Conservation (phyloP, 2,329 filamentous ascomycete genomes). For the Byssochlamys sp. region DNA sequence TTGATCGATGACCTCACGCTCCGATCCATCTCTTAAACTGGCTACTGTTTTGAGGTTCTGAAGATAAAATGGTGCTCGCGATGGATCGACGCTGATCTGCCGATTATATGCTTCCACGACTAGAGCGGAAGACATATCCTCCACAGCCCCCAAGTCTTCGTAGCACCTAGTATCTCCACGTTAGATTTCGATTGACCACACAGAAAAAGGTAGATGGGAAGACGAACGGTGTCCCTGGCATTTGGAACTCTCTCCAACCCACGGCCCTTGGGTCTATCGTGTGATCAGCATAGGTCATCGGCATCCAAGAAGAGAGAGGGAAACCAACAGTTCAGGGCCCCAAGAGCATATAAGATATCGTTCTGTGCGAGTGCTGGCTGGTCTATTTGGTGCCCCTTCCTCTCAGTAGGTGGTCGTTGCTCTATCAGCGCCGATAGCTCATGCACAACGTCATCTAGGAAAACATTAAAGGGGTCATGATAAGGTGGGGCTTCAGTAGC, state of each 20-base stretch:
- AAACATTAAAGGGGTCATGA: constrained; percentile 31
- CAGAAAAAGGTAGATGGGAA: neutral
- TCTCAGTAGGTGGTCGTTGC: constrained; percentile 31
- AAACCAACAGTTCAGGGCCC: constrained; percentile 24
- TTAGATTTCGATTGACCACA: constrained; percentile 1
- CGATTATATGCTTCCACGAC: constrained; percentile 54
- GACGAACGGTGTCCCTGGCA: constrained; percentile 25
- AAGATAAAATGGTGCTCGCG: constrained; percentile 51
- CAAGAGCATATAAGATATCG: constrained; percentile 31
- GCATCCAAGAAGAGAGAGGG: neutral
- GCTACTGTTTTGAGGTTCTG: constrained; percentile 56
- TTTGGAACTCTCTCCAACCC: constrained; percentile 20
- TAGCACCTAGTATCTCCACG: constrained; percentile 37
- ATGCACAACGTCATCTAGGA: constrained; percentile 51
- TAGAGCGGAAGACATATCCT: constrained; percentile 54
- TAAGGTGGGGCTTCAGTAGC: constrained; percentile 27
- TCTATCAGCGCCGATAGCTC: constrained; percentile 49
- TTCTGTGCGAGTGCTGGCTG: constrained; percentile 25
- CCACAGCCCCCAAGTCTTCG: constrained; percentile 52
- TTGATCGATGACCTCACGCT: constrained; percentile 48
- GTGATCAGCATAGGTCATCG: neutral
- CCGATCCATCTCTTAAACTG: constrained; percentile 36
- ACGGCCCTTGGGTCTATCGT: constrained; percentile 19
- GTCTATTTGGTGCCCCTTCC: constrained; percentile 23
- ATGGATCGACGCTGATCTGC: constrained; percentile 48